Evolutionary conservation across 2,329 filamentous ascomycete species (phyloP), one percentile per base, ranked within the genome.

Genomic region (Rhinocladiella similis): DNA sequence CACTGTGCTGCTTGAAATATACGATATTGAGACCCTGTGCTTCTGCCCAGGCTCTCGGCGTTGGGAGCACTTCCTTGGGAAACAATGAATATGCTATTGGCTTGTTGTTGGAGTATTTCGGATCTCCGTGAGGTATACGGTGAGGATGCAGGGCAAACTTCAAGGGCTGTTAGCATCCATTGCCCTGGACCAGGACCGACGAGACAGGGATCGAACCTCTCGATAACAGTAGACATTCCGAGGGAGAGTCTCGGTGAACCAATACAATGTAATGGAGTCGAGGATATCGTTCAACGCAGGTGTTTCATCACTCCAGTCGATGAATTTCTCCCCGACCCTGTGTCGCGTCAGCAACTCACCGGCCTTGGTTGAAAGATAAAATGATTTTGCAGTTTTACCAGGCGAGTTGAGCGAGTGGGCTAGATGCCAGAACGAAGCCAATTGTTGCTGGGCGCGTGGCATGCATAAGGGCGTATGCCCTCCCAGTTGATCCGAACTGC

Each of bases 381-480:
- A n/a, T n/a, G n/a, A n/a, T n/a, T n/a, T n/a, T n/a, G n/a, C n/a
- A n/a, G n/a, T n/a, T n/a, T 36, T 59, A 67, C 76, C 83, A 87
- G 5, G 78, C 75, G 2, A 87, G 72, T 19, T 86, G 64, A 0
- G 81, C 80, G 1, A 86, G 57, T 0, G 84, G 84, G 27, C 72
- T 83, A 4, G 78, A 71, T 2, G 76, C 71, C 1, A 87, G 68
- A 0, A 75, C 78, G 4, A 84, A 72, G 0, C 82, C 82, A 45
- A 85, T 79, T 0, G 83, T 87, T 0, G 75, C 72, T 0, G 83
- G 80, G 7, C 78, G 69, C 0, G 81, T 82, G 1, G 72, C 79
- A 51, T 86, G 83, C 64, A 80, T 73, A 0, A 72, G 48, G 0
- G 75, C 74, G 63, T 85, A 87, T 0, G 76, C 80, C 12, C 61